Conservation (phyloP, 257 asterid species). For the Striga asiatica region DNA sequence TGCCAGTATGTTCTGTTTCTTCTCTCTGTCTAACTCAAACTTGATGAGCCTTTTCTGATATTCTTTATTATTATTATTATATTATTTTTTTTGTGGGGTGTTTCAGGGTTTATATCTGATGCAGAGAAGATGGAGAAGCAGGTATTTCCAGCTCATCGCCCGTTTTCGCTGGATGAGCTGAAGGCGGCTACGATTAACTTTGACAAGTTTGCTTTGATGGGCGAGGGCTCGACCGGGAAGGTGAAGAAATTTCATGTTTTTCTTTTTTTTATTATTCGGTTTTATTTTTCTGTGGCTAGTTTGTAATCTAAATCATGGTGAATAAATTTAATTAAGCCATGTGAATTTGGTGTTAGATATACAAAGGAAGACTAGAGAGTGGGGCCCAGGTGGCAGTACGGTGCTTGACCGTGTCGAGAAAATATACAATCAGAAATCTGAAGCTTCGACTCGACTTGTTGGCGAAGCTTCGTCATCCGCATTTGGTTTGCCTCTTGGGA, state of each 20-base stretch:
- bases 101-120: slow-evolving; percentile 48
- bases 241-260: too few relatives aligned
- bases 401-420: slow-evolving; percentile 38
- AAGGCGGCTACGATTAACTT: slow-evolving; percentile 51
- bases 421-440: slow-evolving; percentile 48
- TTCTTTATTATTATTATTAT: slow-evolving; percentile 3
- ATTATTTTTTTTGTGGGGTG: too few relatives aligned
- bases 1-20: slow-evolving; percentile 36
- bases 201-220: slow-evolving; percentile 35
- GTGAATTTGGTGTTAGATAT: slow-evolving; percentile 30
- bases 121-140: slow-evolving; percentile 35
- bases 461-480: slow-evolving; percentile 57
- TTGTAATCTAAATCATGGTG: too few relatives aligned
- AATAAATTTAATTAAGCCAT: too few relatives aligned
- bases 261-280: too few relatives aligned
- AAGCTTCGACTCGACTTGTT: slow-evolving; percentile 57
- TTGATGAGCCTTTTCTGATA: slow-evolving; percentile 4
- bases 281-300: too few relatives aligned
- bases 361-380: slow-evolving; percentile 50
- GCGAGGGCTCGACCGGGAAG: slow-evolving; percentile 53
- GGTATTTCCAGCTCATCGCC: slow-evolving; percentile 34
- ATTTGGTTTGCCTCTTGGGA: slow-evolving; percentile 59
- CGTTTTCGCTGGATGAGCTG: slow-evolving; percentile 44
- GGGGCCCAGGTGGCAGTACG: slow-evolving; percentile 42
- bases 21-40: not conserved